A percentile compares a stretch with the other conserved stretches of the same genome.
phyloP scores from a whole-genome alignment of 805 yeast genomes.

The Lipomyces sp. region DNA sequence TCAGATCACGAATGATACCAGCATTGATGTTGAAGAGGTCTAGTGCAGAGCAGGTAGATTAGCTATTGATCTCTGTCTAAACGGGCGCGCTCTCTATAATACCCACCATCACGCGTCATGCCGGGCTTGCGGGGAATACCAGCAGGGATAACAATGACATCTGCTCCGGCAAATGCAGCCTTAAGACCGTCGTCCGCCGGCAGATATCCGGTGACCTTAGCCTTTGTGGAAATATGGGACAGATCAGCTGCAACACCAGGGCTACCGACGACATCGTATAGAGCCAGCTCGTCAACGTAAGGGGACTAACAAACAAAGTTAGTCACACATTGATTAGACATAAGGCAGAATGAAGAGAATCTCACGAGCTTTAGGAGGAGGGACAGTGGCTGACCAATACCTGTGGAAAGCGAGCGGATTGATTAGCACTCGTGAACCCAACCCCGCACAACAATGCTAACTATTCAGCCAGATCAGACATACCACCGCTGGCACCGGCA shows the following conservation, averaged over 20 bases:
- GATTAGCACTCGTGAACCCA: not conserved
- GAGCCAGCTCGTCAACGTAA: conserved; percentile 65
- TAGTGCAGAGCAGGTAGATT: not conserved
- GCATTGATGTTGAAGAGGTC: conserved; percentile 81
- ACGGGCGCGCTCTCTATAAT: no score
- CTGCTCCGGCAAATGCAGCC: conserved; percentile 75
- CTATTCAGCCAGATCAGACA: not conserved
- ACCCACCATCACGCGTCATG: conserved; percentile 78
- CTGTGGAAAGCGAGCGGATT: conserved; percentile 43
- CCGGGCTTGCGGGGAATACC: conserved; percentile 95
- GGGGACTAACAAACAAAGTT: conserved; percentile 48
- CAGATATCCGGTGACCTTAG: conserved; percentile 62
- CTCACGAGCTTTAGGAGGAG: conserved; percentile 66
- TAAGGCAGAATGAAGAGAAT: not conserved
- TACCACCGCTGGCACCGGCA: conserved; percentile 63
- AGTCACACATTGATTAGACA: no score
- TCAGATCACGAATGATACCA: conserved; percentile 72
- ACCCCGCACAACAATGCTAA: not conserved
- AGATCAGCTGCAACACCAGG: conserved; percentile 90
- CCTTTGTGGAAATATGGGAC: conserved; percentile 76
- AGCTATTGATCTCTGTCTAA: not conserved
- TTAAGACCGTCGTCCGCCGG: conserved; percentile 69
- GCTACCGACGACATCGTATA: conserved; percentile 82
- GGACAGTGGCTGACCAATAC: conserved; percentile 92
- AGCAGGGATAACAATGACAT: conserved; percentile 87